These are phyloP conservation scores for Dipteronia sinensis DNA, from an alignment of 345 rosid species.

Conservation along the genomic window DNA sequence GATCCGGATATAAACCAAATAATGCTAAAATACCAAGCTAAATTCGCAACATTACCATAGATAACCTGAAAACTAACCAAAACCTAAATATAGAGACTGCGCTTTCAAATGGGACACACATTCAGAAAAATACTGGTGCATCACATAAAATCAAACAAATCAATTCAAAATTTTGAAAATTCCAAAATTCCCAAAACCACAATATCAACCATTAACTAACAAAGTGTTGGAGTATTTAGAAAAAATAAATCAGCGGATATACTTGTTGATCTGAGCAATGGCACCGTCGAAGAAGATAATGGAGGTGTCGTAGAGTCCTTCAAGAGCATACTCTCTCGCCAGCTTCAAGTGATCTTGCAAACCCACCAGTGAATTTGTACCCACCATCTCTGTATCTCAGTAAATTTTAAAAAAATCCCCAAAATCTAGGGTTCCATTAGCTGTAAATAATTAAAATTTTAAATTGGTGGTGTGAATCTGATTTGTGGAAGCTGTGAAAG, in stretches of 20 bases:
- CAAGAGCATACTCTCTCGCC: slow-evolving; percentile 92
- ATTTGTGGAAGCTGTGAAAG: slow-evolving; percentile 22
- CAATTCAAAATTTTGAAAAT: not conserved
- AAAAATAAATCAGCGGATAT: not conserved
- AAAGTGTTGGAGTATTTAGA: not conserved
- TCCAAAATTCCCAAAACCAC: not conserved
- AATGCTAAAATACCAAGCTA: not conserved
- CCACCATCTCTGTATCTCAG: slow-evolving; percentile 40
- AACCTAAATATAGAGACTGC: not conserved
- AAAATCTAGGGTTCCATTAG: slow-evolving; percentile 27
- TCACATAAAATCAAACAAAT: not conserved
- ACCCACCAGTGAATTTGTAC: slow-evolving; percentile 68
- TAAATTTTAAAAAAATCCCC: not conserved
- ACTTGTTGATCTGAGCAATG: slow-evolving; percentile 85
- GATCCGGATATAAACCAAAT: not conserved
- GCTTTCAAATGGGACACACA: not conserved
- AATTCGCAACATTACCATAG: not conserved
- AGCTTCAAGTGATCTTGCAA: slow-evolving; percentile 95
- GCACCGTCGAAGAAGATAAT: slow-evolving; percentile 95
- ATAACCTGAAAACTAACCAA: not conserved
- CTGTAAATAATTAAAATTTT: not conserved
- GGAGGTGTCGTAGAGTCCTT: slow-evolving; percentile 94
- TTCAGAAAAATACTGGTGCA: not conserved
- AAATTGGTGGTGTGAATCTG: slow-evolving; percentile 11
- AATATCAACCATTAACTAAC: not conserved